These are phyloP conservation scores for Xylaria telfairii DNA, from an alignment of 495 filamentous ascomycete genomes.

Conservation along the genomic window DNA sequence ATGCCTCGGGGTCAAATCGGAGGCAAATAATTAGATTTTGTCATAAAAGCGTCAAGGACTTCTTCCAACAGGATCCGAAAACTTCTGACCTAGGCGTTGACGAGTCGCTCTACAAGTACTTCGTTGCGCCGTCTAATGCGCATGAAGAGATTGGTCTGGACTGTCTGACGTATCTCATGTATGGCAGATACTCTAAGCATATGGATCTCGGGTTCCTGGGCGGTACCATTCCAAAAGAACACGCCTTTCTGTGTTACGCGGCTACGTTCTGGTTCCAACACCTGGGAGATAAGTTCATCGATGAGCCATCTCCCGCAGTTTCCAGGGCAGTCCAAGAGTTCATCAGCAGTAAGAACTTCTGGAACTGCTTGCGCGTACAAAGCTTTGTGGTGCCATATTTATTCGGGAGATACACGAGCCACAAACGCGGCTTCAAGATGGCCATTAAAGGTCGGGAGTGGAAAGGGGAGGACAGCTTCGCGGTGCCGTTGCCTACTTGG, in stretches of 20 bases:
- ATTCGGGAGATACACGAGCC: constrained; percentile 10
- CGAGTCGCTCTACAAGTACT: constrained; percentile 34
- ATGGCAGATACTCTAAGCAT: constrained; percentile 33
- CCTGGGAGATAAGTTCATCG: constrained; percentile 20
- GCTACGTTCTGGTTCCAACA: constrained; percentile 38
- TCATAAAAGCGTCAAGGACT: constrained; percentile 40
- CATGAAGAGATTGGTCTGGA: constrained; percentile 33
- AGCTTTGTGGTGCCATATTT: constrained; percentile 11
- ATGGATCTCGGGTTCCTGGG: constrained; percentile 25
- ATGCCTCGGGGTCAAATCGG: constrained; percentile 24
- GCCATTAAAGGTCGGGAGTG: constrained; percentile 5
- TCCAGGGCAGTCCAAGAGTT: constrained; percentile 28
- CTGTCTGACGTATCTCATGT: constrained; percentile 36
- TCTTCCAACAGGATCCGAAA: constrained; percentile 38
- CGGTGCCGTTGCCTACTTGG: constrained; percentile 11
- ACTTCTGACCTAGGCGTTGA: constrained; percentile 13
- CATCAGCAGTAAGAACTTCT: constrained; percentile 33
- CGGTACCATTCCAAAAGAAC: constrained; percentile 22
- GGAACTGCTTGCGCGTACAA: constrained; percentile 40
- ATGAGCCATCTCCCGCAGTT: constrained; percentile 1
- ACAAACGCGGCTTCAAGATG: constrained; percentile 10
- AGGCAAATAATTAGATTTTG: constrained; percentile 34
- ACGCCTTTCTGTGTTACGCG: constrained; percentile 38
- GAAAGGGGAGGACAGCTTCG: constrained; percentile 13
- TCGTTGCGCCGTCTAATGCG: constrained; percentile 25